Conservation (phyloP, 495 filamentous ascomycete species). For the Saxispiralis lemnorum region DNA sequence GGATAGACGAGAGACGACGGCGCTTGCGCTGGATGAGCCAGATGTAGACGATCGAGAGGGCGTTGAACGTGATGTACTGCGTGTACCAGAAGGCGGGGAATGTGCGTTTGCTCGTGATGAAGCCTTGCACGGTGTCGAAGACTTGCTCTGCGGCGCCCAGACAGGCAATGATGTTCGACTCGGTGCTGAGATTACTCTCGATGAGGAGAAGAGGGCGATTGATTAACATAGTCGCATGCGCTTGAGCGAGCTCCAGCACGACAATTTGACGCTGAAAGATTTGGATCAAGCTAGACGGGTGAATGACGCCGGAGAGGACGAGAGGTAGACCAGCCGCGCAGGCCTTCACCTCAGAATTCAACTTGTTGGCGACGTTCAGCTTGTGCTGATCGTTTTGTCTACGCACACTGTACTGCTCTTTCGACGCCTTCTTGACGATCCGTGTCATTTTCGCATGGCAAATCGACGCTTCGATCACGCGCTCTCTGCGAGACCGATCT, state of each 20-base stretch:
- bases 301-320: constrained; percentile 28
- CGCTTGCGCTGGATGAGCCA: constrained; percentile 21
- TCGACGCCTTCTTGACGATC: constrained; percentile 3
- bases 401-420: constrained; percentile 1
- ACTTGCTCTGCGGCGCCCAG: constrained; percentile 29
- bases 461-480: constrained; percentile 17
- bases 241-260: constrained; percentile 35
- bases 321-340: constrained; percentile 30
- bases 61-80: constrained; percentile 26
- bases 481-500: constrained; percentile 33
- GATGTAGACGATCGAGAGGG: constrained; percentile 23
- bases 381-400: not conserved
- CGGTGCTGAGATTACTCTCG: constrained; percentile 20
- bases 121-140: not conserved
- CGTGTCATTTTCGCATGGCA: constrained; percentile 7
- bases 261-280: constrained; percentile 37
- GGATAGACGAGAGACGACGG: constrained; percentile 8
- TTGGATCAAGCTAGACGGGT: constrained; percentile 31
- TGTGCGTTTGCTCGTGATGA: constrained; percentile 2
- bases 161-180: constrained; percentile 28
- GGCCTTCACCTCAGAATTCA: constrained; percentile 23
- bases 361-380: constrained; percentile 9
- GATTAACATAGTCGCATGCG: constrained; percentile 37
- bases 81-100: constrained; percentile 27
- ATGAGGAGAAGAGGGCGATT: constrained; percentile 39